Evolutionary conservation across 2,329 filamentous ascomycete species (phyloP).

Genomic region (Aspergillus unguis): DNA sequence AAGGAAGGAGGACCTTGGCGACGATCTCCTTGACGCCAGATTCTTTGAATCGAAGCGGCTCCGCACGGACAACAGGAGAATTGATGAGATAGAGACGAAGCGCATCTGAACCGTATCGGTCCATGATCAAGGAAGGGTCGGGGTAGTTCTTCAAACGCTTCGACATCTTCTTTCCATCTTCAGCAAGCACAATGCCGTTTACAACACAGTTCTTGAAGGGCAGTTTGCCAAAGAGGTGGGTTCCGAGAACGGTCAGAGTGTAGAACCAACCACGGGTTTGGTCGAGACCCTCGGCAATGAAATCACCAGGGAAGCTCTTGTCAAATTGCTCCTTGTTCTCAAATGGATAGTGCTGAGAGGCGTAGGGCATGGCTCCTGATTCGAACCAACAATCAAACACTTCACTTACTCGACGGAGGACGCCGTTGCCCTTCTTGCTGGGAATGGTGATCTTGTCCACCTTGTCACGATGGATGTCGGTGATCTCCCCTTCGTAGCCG

Average conservation of each 20-base stretch:
- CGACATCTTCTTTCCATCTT: slow-evolving; percentile 98
- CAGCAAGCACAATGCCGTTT: slow-evolving; percentile 88
- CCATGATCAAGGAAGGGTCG: slow-evolving; percentile 77
- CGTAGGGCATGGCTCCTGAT: slow-evolving; percentile 93
- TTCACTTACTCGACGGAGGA: slow-evolving; percentile 75
- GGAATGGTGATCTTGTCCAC: slow-evolving; percentile 94
- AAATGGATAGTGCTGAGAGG: slow-evolving; percentile 87
- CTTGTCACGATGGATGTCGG: slow-evolving; percentile 86
- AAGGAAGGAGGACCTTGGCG: slow-evolving; percentile 79
- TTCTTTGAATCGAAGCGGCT: slow-evolving; percentile 89
- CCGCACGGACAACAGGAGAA: slow-evolving; percentile 87
- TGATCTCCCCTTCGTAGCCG: slow-evolving; percentile 78
- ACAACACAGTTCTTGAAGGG: slow-evolving; percentile 97
- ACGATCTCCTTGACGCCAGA: slow-evolving; percentile 91
- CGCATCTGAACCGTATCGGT: slow-evolving; percentile 86
- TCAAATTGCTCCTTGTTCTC: slow-evolving; percentile 80
- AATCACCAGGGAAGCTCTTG: slow-evolving; percentile 81
- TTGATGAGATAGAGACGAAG: slow-evolving; percentile 95
- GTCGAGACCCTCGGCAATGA: slow-evolving; percentile 89
- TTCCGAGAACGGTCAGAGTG: slow-evolving; percentile 82
- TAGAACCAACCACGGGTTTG: slow-evolving; percentile 98
- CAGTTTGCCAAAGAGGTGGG: slow-evolving; percentile 76
- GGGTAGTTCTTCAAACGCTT: slow-evolving; percentile 97
- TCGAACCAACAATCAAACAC: slow-evolving; percentile 98
- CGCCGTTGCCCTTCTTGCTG: slow-evolving; percentile 79